Percentiles rank a stretch among this genome's conserved stretches.
phyloP scores from a whole-genome alignment of 805 yeast genomes.

The Yarrowia osloensis region DNA sequence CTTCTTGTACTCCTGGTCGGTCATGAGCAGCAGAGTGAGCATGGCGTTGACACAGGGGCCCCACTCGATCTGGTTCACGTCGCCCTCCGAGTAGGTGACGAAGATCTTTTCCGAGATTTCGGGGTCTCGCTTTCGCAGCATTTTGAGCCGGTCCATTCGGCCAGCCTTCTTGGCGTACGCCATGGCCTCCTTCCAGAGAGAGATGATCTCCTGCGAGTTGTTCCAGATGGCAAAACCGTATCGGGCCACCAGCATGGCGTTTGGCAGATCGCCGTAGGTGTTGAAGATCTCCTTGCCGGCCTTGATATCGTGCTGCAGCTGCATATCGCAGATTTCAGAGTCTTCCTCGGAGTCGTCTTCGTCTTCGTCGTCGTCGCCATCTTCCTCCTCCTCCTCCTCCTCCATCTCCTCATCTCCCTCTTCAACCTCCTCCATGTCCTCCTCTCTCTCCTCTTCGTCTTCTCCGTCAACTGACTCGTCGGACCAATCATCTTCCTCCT shows the following conservation, averaged over 20 bases:
- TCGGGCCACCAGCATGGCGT: conserved; percentile 64
- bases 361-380: conserved; percentile 38
- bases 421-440: conserved; percentile 36
- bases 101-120: conserved; percentile 35
- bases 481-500: background rate
- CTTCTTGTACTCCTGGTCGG: conserved; percentile 34
- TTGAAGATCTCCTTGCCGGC: conserved; percentile 69
- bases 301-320: conserved; percentile 47
- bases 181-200: conserved; percentile 56
- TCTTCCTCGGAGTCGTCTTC: conserved; percentile 39
- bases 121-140: conserved; percentile 50
- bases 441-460: conserved; percentile 27
- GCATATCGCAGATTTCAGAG: conserved; percentile 65
- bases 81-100: conserved; percentile 33
- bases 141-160: conserved; percentile 40
- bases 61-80: conserved; percentile 31
- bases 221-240: conserved; percentile 71
- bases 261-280: conserved; percentile 76
- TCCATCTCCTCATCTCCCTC: conserved; percentile 33
- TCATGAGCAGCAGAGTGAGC: conserved; percentile 32
- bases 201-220: conserved; percentile 59
- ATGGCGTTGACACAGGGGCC: conserved; percentile 34
- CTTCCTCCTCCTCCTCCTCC: conserved; percentile 39
- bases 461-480: background rate
- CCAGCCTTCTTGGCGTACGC: conserved; percentile 42